These are phyloP conservation scores for Hippophae tibetana DNA, from an alignment of 306 rosid species.

Conservation along the genomic window DNA sequence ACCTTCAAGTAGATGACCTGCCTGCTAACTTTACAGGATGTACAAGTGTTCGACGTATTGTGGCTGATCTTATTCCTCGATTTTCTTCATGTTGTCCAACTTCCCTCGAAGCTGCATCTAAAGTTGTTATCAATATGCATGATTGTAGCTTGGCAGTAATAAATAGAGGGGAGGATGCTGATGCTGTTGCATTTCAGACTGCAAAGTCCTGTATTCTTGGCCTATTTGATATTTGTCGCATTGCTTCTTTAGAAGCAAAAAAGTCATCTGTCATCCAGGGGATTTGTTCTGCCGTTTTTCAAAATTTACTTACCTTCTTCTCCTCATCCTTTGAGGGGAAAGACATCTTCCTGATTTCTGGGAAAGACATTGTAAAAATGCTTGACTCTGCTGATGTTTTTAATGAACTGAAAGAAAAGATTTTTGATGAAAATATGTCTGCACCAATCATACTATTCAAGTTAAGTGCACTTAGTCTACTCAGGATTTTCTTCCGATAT, in stretches of 20 bases:
- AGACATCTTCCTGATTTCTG: slow-evolving; percentile 49
- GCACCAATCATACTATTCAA: slow-evolving; percentile 41
- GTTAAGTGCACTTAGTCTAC: slow-evolving; percentile 46
- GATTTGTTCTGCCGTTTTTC: slow-evolving; percentile 71
- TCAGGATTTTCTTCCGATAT: slow-evolving; percentile 57
- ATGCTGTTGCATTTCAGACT: slow-evolving; percentile 67
- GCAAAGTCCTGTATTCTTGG: slow-evolving; percentile 68
- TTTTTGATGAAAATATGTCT: slow-evolving; percentile 51
- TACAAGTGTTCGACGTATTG: slow-evolving; percentile 72
- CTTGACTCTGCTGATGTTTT: slow-evolving; percentile 46
- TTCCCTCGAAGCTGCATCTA: slow-evolving; percentile 77
- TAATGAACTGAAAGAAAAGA: slow-evolving; percentile 42
- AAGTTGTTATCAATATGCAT: slow-evolving; percentile 71
- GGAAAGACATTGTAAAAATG: slow-evolving; percentile 48
- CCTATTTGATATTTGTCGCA: slow-evolving; percentile 55
- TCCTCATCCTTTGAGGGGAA: slow-evolving; percentile 52
- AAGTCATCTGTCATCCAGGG: slow-evolving; percentile 68
- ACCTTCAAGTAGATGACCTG: slow-evolving; percentile 15
- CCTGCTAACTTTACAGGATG: slow-evolving; percentile 53
- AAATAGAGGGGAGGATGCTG: slow-evolving; percentile 52
- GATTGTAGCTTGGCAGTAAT: slow-evolving; percentile 52
- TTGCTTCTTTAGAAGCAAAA: slow-evolving; percentile 54
- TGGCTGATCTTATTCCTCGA: slow-evolving; percentile 81
- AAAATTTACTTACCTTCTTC: slow-evolving; percentile 60
- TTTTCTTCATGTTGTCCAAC: slow-evolving; percentile 78